Evolutionary conservation across 2,329 filamentous ascomycete genomes (phyloP).

Genomic region (Seiridium cupressi): DNA sequence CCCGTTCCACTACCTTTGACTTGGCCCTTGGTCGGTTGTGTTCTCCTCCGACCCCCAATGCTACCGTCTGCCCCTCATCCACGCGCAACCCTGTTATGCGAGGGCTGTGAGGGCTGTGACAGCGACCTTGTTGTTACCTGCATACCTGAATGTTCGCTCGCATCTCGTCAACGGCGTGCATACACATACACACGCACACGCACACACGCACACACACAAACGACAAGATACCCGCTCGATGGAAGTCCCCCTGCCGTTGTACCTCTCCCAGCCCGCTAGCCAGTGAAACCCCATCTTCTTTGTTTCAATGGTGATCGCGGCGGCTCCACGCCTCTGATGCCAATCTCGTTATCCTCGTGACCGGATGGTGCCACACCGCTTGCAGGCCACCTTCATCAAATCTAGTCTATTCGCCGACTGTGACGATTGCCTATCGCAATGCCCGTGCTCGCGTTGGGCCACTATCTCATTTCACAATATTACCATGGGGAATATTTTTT

Average conservation of each 20-base stretch:
- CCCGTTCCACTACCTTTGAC: too few species aligned
- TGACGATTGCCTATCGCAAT: conserved; percentile 7
- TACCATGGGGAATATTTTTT: not conserved
- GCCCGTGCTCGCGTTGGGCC: not conserved
- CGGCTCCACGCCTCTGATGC: not conserved
- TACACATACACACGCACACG: too few species aligned
- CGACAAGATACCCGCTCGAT: not conserved
- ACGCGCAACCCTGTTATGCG: not conserved
- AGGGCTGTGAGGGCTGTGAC: not conserved
- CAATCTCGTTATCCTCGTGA: conserved; percentile 4
- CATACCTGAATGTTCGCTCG: too few species aligned
- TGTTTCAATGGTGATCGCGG: not conserved
- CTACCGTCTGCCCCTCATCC: not conserved
- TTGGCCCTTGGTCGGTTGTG: not conserved
- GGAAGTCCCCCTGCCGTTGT: not conserved
- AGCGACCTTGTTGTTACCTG: too few species aligned
- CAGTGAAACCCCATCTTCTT: not conserved
- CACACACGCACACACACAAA: not conserved
- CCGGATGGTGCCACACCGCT: conserved; percentile 8
- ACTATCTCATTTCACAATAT: conserved; percentile 9
- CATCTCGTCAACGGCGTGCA: too few species aligned
- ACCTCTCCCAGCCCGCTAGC: not conserved
- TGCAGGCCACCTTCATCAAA: conserved; percentile 1
- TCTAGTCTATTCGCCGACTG: conserved; percentile 4
- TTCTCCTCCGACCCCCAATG: not conserved